Percentiles rank a stretch among this genome's conserved stretches.
Conservation (phyloP, 2,329 filamentous ascomycete species). For the Penicillium hordei region DNA sequence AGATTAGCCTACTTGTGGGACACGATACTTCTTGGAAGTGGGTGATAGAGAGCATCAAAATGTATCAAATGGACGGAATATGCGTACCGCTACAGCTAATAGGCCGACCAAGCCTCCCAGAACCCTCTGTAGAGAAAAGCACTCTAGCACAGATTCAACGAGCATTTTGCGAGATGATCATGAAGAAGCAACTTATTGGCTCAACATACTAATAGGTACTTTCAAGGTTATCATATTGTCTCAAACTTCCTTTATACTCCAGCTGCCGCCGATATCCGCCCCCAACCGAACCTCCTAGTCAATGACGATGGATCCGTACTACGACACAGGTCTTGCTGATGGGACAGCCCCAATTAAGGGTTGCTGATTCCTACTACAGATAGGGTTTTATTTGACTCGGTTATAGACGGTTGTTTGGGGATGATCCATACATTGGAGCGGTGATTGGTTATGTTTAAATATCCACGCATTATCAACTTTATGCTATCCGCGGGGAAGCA, state of each 20-base stretch:
- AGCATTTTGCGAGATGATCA: slow-evolving; percentile 22
- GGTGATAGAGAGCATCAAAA: neutral
- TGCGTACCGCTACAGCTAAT: slow-evolving; percentile 22
- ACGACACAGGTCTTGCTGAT: neutral
- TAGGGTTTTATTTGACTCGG: neutral
- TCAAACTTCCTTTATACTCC: slow-evolving; percentile 20
- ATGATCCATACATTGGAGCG: neutral
- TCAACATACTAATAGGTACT: neutral
- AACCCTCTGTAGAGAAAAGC: slow-evolving; percentile 19
- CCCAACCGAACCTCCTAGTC: slow-evolving; percentile 18
- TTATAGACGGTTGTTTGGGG: slow-evolving; percentile 8
- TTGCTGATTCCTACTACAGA: neutral
- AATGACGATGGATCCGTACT: slow-evolving; percentile 16
- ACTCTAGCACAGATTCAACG: slow-evolving; percentile 22
- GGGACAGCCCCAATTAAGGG: neutral
- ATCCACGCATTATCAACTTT: neutral
- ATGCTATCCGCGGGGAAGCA: slow-evolving; percentile 3
- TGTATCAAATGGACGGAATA: neutral
- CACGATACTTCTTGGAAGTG: neutral
- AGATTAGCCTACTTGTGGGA: neutral
- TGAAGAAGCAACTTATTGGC: neutral
- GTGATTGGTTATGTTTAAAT: slow-evolving; percentile 10
- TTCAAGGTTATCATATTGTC: neutral
- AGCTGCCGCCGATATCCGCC: slow-evolving; percentile 18
- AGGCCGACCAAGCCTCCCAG: slow-evolving; percentile 18